A percentile compares a stretch with the other conserved stretches of the same genome.
These are phyloP conservation scores for Incumbomyces lentus DNA, from an alignment of 2,329 filamentous ascomycete species.

Conservation along the genomic window DNA sequence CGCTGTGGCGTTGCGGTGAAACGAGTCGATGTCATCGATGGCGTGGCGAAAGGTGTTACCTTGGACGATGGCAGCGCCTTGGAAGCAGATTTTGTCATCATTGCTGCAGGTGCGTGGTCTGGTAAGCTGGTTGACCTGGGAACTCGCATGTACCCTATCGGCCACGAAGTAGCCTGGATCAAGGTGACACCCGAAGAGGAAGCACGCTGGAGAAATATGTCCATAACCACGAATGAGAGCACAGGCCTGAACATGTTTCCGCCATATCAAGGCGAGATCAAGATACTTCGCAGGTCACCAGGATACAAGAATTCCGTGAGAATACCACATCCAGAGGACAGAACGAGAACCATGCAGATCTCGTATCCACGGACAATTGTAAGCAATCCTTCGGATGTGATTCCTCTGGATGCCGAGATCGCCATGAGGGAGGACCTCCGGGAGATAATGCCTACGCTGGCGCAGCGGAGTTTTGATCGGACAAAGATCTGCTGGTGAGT, in stretches of 20 bases:
- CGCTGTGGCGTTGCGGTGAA: too few species aligned
- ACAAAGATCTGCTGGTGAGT: neutral
- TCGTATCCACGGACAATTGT: neutral
- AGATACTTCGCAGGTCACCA: slow-evolving; percentile 58
- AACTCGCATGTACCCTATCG: slow-evolving; percentile 66
- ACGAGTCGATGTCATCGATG: too few species aligned
- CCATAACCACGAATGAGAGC: slow-evolving; percentile 45
- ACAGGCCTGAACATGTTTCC: slow-evolving; percentile 46
- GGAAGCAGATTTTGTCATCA: slow-evolving; percentile 32
- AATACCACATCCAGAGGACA: neutral
- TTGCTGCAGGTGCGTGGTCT: slow-evolving; percentile 86
- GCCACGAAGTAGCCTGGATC: slow-evolving; percentile 70
- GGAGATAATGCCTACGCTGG: neutral
- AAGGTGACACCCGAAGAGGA: slow-evolving; percentile 64
- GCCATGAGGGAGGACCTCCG: neutral
- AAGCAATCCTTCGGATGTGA: slow-evolving; percentile 21
- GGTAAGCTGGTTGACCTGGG: slow-evolving; percentile 63
- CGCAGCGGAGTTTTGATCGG: slow-evolving; percentile 31
- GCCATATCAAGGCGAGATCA: slow-evolving; percentile 42
- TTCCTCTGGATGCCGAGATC: slow-evolving; percentile 37
- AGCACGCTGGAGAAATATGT: slow-evolving; percentile 50
- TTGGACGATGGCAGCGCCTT: slow-evolving; percentile 6
- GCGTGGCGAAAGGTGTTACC: too few species aligned
- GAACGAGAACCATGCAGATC: neutral
- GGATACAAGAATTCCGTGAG: slow-evolving; percentile 39